Base-by-base conservation (phyloP, 176 grass and related monocot species). In the Aegilops tauschii region DNA sequence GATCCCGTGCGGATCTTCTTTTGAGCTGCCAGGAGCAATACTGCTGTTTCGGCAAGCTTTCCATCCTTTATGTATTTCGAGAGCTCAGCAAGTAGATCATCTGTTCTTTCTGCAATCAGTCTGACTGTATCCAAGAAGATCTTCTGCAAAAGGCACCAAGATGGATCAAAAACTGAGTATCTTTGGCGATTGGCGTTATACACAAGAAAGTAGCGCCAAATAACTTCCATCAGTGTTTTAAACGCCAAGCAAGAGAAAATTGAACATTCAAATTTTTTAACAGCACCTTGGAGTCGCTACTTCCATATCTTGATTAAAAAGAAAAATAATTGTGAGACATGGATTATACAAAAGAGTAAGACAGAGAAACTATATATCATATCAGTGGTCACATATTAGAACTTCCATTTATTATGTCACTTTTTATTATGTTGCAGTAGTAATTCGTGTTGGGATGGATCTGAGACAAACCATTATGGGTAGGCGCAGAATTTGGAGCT, bases 1-100 rank as follows among this genome's bases (percentile, higher is more conserved):
- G 67, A 70, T 39, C 18, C 32, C 8, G 2, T 27, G 12, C 21
- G 70, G 37, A 73, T 45, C 70, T 45, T 45, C 36, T 45, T 45
- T 73, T 73, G 70, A 73, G 70, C 37, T 12, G 70, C 70, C 70
- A 73, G 70, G 37, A 73, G 70, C 70, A 73, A 27, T 27, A 73
- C 21, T 45, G 70, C 37, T 27, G 70, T 73, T 45, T 73, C 37
- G n/a, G 37, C 11, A 73, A 73, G 70, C 37, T 27, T 73, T 42
- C 69, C 69, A 44, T 73, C 21, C 37, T 44, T 73, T 7, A 73
- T 25, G 37, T 73, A 73, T 44, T 44, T 73, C 70, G 37, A 73
- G 37, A 73, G 10, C 70, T 73, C 70, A 12, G 21, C 70, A 44
- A 73, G 37, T 73, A 73, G 70, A 73, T 45, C 37, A 73, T 73